Percentiles rank a stretch among this genome's conserved stretches.
Conservation (phyloP, 2,329 filamentous ascomycete genomes). For the Neonectria ditissima region DNA sequence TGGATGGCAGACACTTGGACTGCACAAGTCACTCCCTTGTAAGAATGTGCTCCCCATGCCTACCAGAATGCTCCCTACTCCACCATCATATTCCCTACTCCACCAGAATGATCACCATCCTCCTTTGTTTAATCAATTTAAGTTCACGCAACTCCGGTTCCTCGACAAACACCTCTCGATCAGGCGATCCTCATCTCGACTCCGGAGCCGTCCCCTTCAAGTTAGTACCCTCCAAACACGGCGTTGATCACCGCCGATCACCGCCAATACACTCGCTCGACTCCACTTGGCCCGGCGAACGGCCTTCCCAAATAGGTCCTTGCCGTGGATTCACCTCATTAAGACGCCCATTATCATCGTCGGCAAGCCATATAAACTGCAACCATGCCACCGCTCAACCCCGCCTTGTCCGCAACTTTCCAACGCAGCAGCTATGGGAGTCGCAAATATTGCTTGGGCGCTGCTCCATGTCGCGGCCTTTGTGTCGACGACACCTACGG, state of each 20-base stretch:
- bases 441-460: neutral
- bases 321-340: neutral
- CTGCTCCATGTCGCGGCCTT: constrained; percentile 19
- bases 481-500: constrained; percentile 10
- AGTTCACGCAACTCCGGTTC: too few species aligned
- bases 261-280: neutral
- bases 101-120: too few species aligned
- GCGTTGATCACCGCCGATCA: neutral
- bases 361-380: neutral
- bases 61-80: too few species aligned
- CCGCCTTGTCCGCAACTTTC: neutral
- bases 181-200: neutral
- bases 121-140: too few species aligned
- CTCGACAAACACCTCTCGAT: too few species aligned
- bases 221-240: neutral
- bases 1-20: too few species aligned
- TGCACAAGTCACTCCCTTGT: too few species aligned
- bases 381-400: neutral
- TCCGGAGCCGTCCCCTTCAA: neutral
- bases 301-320: neutral
- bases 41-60: too few species aligned
- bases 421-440: neutral
- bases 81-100: too few species aligned
- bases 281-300: neutral
- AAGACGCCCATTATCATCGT: neutral